phyloP scores from a whole-genome alignment of 345 rosid species.

The Sapria himalayana region DNA sequence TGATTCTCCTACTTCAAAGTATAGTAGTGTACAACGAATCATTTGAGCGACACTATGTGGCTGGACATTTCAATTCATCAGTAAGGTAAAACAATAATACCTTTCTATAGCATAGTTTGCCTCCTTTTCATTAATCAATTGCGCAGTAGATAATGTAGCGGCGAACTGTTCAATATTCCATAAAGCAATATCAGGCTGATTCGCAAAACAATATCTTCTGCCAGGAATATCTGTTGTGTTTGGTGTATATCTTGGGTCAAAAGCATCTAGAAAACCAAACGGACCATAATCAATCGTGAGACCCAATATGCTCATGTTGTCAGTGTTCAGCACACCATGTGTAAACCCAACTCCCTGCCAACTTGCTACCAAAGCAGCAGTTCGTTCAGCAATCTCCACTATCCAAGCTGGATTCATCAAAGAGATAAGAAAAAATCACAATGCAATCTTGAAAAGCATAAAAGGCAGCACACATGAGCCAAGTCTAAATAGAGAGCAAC shows the following conservation, averaged over 20 bases:
- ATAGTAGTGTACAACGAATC: too few species aligned
- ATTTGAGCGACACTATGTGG: too few species aligned
- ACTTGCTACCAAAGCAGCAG: conserved; percentile 61
- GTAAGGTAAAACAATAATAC: too few species aligned
- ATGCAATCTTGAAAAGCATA: too few species aligned
- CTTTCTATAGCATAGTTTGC: conserved; percentile 84
- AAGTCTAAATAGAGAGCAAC: too few species aligned
- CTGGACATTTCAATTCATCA: too few species aligned
- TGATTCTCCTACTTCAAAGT: too few species aligned
- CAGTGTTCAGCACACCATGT: conserved; percentile 94
- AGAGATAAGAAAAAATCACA: conserved; percentile 4
- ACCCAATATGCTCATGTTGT: conserved; percentile 93
- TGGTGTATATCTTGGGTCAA: conserved; percentile 91
- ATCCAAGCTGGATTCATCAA: conserved; percentile 47
- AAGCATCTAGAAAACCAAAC: conserved; percentile 92
- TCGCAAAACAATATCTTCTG: conserved; percentile 84
- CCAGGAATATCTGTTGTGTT: conserved; percentile 98
- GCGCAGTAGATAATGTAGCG: conserved; percentile 40
- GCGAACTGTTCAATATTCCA: conserved; percentile 91
- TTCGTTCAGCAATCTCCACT: conserved; percentile 82
- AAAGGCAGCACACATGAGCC: too few species aligned
- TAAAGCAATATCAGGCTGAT: conserved; percentile 84
- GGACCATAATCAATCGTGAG: conserved; percentile 96
- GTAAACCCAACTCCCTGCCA: conserved; percentile 99
- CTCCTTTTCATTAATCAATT: conserved; percentile 66